phyloP scores from a whole-genome alignment of 495 filamentous ascomycete genomes.

The Poronia punctata region DNA sequence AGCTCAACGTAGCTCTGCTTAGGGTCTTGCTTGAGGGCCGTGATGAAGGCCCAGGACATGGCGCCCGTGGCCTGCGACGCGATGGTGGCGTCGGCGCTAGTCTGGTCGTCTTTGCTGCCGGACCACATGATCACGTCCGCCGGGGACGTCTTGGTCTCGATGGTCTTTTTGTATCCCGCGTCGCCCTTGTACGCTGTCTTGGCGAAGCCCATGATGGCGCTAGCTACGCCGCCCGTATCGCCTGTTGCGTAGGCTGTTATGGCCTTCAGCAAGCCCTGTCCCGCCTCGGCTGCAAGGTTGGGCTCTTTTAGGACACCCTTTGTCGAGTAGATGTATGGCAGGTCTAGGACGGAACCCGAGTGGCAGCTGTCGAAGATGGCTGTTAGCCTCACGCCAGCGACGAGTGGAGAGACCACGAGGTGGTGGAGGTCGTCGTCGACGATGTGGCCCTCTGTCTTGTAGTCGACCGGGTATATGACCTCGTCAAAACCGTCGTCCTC shows the following conservation, averaged over 20 bases:
- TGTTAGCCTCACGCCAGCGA: conserved; percentile 82
- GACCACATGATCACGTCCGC: conserved; percentile 99
- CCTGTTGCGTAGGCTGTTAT: conserved; percentile 77
- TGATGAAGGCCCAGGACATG: conserved; percentile 96
- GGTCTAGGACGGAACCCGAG: conserved; percentile 89
- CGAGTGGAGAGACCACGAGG: conserved; percentile 75
- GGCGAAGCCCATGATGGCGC: conserved; percentile 66
- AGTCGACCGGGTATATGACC: conserved; percentile 96
- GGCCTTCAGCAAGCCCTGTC: conserved; percentile 77
- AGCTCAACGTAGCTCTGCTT: conserved; percentile 94
- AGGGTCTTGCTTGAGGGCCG: conserved; percentile 81
- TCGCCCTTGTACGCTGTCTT: conserved; percentile 84
- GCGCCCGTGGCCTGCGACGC: conserved; percentile 85
- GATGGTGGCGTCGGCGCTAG: conserved; percentile 60
- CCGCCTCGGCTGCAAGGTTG: conserved; percentile 93
- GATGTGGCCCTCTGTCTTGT: conserved; percentile 80
- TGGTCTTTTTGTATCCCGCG: conserved; percentile 72
- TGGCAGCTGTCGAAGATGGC: conserved; percentile 98
- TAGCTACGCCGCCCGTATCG: conserved; percentile 71
- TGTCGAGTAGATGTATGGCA: conserved; percentile 95
- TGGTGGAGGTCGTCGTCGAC: conserved; percentile 95
- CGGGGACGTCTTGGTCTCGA: conserved; percentile 85
- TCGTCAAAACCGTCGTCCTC: conserved; percentile 94
- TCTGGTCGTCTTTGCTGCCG: conserved; percentile 92
- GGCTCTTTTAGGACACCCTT: conserved; percentile 96